Percentiles rank a stretch among this genome's conserved stretches.
Evolutionary conservation across 768 basidiomycete species (phyloP).

Genomic region (Tylopilus rubrobrunneus): DNA sequence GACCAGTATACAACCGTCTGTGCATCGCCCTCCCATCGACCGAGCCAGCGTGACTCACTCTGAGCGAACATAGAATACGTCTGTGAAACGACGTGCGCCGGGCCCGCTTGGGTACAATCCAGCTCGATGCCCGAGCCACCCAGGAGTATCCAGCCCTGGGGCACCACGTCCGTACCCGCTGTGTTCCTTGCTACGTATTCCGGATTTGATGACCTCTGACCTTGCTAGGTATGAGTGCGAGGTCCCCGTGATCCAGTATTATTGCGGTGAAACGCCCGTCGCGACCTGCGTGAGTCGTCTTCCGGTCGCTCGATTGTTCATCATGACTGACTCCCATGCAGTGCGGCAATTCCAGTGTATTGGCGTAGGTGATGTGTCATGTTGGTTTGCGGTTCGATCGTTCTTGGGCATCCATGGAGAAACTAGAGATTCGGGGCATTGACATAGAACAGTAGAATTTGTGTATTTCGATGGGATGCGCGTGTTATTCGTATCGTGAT

Average conservation of each 20-base stretch:
- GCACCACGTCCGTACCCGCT: constrained; percentile 9
- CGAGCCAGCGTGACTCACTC: no score
- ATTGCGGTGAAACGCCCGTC: constrained; percentile 6
- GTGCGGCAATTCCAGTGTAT: constrained; percentile 11
- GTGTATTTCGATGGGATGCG: background rate
- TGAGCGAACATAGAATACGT: constrained; percentile 10
- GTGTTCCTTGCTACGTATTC: background rate
- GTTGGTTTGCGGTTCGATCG: background rate
- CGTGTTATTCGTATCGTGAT: background rate
- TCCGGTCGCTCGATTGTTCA: background rate
- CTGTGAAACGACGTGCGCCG: constrained; percentile 3
- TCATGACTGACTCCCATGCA: constrained; percentile 1
- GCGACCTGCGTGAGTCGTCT: constrained; percentile 15
- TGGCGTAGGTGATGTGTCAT: background rate
- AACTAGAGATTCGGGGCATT: background rate
- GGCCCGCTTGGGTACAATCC: constrained; percentile 16
- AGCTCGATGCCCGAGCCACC: constrained; percentile 18
- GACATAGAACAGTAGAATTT: background rate
- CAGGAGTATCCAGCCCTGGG: constrained; percentile 4
- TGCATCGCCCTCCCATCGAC: background rate
- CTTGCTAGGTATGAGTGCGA: constrained; percentile 13
- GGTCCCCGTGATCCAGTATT: constrained; percentile 9
- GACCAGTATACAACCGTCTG: constrained; percentile 17
- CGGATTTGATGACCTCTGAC: background rate
- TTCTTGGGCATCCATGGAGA: background rate